phyloP scores from a whole-genome alignment of 495 filamentous ascomycete species.

The Aspergillus avenaceus region DNA sequence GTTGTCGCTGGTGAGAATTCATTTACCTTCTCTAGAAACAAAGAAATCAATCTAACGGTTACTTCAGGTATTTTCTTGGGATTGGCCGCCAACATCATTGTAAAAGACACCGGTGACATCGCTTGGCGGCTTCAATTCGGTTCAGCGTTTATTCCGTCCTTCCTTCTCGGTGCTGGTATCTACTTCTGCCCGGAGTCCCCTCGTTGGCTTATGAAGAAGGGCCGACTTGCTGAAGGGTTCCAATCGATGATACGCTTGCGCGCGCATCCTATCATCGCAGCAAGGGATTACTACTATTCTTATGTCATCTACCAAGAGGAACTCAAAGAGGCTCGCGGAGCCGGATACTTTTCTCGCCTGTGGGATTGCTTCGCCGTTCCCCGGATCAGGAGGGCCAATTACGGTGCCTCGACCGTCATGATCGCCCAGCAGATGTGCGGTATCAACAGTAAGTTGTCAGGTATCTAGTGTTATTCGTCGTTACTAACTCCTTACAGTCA shows the following conservation, averaged over 20 bases:
- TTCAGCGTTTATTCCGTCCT: slow-evolving; percentile 63
- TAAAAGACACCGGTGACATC: slow-evolving; percentile 51
- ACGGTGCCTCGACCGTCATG: slow-evolving; percentile 63
- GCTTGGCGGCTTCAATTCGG: slow-evolving; percentile 65
- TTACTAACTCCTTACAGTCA: slow-evolving; percentile 40
- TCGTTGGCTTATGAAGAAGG: slow-evolving; percentile 63
- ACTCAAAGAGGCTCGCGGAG: slow-evolving; percentile 34
- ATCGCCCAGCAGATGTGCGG: slow-evolving; percentile 47
- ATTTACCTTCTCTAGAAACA: neutral
- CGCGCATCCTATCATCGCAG: slow-evolving; percentile 38
- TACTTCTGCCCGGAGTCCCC: slow-evolving; percentile 66
- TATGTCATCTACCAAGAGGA: slow-evolving; percentile 55
- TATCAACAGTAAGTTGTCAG: slow-evolving; percentile 41
- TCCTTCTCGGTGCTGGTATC: slow-evolving; percentile 56
- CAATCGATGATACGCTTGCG: slow-evolving; percentile 52
- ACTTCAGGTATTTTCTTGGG: slow-evolving; percentile 55
- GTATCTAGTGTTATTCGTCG: too few species aligned
- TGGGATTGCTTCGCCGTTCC: slow-evolving; percentile 60
- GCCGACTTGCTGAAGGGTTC: slow-evolving; percentile 46
- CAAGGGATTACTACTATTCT: slow-evolving; percentile 34
- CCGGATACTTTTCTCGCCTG: slow-evolving; percentile 53
- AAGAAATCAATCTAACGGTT: slow-evolving; percentile 38
- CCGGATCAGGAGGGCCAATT: slow-evolving; percentile 58
- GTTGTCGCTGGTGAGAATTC: slow-evolving; percentile 18
- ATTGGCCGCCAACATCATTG: slow-evolving; percentile 55